Evolutionary conservation across 116 monocot genomes (phyloP).

Genomic region (Thalassia testudinum): DNA sequence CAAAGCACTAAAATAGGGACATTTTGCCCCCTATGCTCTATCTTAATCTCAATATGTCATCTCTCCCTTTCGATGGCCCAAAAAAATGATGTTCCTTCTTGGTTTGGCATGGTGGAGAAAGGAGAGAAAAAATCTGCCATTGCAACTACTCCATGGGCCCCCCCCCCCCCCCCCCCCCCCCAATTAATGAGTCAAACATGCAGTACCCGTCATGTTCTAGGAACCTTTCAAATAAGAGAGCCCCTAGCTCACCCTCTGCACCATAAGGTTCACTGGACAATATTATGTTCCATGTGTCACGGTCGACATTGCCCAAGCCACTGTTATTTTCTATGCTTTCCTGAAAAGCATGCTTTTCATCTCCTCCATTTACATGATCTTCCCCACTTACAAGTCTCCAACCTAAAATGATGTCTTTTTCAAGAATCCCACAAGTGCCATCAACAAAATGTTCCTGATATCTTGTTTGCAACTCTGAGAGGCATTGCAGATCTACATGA

Average conservation of each 20-base stretch:
- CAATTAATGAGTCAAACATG: slow-evolving; percentile 64
- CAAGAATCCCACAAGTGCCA: slow-evolving; percentile 39
- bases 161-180: no score
- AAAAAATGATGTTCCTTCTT: no score
- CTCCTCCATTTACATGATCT: no score
- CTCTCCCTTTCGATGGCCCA: no score
- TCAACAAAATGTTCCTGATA: slow-evolving; percentile 61
- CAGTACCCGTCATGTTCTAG: slow-evolving; percentile 93
- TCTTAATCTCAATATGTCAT: no score
- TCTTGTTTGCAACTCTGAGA: slow-evolving; percentile 35
- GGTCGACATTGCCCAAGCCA: slow-evolving; percentile 53
- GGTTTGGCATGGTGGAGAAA: no score
- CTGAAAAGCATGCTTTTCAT: slow-evolving; percentile 6
- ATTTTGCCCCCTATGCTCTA: no score
- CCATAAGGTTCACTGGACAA: slow-evolving; percentile 72
- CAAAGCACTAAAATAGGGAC: no score
- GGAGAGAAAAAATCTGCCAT: no score
- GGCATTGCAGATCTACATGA: slow-evolving; percentile 43
- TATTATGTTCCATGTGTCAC: slow-evolving; percentile 45
- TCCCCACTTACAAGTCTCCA: slow-evolving; percentile 6
- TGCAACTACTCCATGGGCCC: slow-evolving; percentile 27
- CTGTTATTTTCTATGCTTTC: slow-evolving; percentile 7
- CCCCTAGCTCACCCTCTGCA: slow-evolving; percentile 78
- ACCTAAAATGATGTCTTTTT: slow-evolving; percentile 16
- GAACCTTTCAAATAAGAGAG: slow-evolving; percentile 70